Conservation (phyloP, 2,329 filamentous ascomycete species). For the Pleochaeta shiraiana region DNA sequence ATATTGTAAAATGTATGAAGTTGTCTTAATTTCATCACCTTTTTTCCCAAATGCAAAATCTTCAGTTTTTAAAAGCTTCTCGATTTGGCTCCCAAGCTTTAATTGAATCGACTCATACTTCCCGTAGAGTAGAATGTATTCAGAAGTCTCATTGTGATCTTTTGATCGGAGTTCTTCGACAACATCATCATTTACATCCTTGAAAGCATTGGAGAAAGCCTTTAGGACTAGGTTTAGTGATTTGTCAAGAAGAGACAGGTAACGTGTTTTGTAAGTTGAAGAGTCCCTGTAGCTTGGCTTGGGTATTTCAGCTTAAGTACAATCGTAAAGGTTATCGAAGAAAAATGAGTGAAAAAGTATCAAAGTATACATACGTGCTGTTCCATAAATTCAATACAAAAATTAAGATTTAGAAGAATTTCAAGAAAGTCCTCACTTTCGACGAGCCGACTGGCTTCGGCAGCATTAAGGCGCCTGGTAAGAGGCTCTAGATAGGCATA, state of each 20-base stretch:
- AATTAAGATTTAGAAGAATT: constrained; percentile 69
- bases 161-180: constrained; percentile 36
- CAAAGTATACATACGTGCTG: constrained; percentile 42
- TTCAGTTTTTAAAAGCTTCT: constrained; percentile 25
- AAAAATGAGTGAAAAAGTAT: too few species aligned
- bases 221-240: constrained; percentile 26
- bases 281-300: constrained; percentile 71
- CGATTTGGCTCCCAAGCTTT: constrained; percentile 33
- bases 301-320: too few species aligned
- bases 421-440: constrained; percentile 69
- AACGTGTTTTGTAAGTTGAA: constrained; percentile 69
- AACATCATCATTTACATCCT: constrained; percentile 39
- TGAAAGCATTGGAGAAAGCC: constrained; percentile 11
- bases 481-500: constrained; percentile 87
- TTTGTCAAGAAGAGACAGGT: constrained; percentile 55
- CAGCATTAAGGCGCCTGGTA: constrained; percentile 75
- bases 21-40: constrained; percentile 39
- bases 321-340: constrained; percentile 8
- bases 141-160: constrained; percentile 47
- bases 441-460: constrained; percentile 69
- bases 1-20: constrained; percentile 38
- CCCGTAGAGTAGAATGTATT: constrained; percentile 47
- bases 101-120: constrained; percentile 39
- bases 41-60: constrained; percentile 34
- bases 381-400: constrained; percentile 85